These are phyloP conservation scores for Linderniella brevidens DNA, from an alignment of 257 asterid genomes.

Conservation along the genomic window DNA sequence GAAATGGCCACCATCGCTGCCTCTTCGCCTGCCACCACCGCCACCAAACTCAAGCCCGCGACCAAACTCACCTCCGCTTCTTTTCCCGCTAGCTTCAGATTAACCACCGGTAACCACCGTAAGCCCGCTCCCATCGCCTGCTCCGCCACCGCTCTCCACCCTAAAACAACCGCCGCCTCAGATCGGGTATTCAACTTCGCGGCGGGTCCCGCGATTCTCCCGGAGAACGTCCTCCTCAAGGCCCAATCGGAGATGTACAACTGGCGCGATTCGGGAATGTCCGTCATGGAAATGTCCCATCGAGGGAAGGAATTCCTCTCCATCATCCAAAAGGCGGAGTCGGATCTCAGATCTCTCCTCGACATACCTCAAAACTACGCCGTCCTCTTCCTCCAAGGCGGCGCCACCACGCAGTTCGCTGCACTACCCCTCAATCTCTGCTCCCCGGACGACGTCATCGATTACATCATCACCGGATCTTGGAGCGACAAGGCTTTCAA, in stretches of 20 bases:
- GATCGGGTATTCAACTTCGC: conserved; percentile 7
- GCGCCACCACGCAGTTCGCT: conserved; percentile 96
- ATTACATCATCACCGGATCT: conserved; percentile 77
- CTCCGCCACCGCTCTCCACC: neutral
- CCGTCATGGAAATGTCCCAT: conserved; percentile 98
- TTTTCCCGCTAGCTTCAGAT: too few relatives aligned
- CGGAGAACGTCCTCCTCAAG: conserved; percentile 63
- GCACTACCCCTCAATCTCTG: conserved; percentile 70
- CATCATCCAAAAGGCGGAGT: conserved; percentile 71
- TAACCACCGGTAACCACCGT: too few relatives aligned
- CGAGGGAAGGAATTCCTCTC: conserved; percentile 87
- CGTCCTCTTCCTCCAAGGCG: conserved; percentile 92
- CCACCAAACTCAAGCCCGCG: too few relatives aligned
- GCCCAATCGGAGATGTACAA: conserved; percentile 80
- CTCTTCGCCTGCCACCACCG: too few relatives aligned
- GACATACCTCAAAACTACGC: conserved; percentile 44
- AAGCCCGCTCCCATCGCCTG: neutral
- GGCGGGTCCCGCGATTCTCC: conserved; percentile 30
- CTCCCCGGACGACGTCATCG: conserved; percentile 41
- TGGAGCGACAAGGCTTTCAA: conserved; percentile 92
- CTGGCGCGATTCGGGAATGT: conserved; percentile 88
- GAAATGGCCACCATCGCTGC: too few relatives aligned
- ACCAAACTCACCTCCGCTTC: too few relatives aligned
- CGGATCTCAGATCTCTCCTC: conserved; percentile 74
- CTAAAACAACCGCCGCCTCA: neutral